Percentiles rank a stretch among this genome's conserved stretches.
phyloP scores from a whole-genome alignment of 345 rosid genomes.

The Turnera subulata region DNA sequence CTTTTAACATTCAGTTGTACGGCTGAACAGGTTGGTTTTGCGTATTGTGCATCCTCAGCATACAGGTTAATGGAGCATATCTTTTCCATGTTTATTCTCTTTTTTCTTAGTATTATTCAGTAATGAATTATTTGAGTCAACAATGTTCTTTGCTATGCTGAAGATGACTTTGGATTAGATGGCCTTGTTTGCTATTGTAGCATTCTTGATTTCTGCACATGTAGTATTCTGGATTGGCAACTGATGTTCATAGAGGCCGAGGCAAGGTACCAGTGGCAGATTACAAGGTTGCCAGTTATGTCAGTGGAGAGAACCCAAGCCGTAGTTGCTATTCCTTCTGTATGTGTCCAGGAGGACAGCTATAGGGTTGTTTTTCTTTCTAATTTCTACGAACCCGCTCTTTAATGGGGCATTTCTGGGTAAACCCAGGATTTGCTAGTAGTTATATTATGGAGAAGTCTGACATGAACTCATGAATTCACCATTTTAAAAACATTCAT shows the following conservation, averaged over 20 bases:
- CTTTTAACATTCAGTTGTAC: neutral
- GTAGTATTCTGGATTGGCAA: slow-evolving; percentile 75
- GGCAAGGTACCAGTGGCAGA: slow-evolving; percentile 97
- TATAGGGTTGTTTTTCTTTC: slow-evolving; percentile 21
- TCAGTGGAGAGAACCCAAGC: slow-evolving; percentile 32
- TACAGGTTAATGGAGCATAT: slow-evolving; percentile 55
- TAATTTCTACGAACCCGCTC: no score
- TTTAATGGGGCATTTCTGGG: no score
- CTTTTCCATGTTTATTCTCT: neutral
- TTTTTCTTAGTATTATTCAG: no score
- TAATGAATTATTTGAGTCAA: no score
- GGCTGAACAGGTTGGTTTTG: slow-evolving; percentile 77
- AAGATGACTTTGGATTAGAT: no score
- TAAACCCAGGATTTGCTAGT: no score
- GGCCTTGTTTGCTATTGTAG: neutral
- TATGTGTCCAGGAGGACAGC: slow-evolving; percentile 99
- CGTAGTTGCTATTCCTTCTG: slow-evolving; percentile 96
- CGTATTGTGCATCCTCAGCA: slow-evolving; percentile 95
- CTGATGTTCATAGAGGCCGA: slow-evolving; percentile 64
- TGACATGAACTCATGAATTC: no score
- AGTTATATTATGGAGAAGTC: no score
- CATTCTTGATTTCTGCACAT: neutral
- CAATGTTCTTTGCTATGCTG: no score
- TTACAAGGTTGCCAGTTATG: slow-evolving; percentile 77
- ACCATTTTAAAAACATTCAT: no score